A percentile compares a stretch with the other conserved stretches of the same genome.
phyloP scores from a whole-genome alignment of 257 asterid species.

The Solanum paucissectum region DNA sequence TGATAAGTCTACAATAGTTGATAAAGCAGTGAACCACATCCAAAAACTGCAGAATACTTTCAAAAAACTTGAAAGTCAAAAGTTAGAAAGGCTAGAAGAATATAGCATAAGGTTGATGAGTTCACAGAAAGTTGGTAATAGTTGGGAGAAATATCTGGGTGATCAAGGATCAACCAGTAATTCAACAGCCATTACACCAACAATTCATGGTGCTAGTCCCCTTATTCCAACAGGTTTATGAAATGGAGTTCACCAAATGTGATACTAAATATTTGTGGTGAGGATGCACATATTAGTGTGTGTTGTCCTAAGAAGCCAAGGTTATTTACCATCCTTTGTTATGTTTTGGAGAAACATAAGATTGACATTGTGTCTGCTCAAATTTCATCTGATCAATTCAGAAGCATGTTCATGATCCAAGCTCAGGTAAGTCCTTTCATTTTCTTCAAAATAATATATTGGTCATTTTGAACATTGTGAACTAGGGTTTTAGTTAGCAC shows the following conservation, averaged over 20 bases:
- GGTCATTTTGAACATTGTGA: neutral
- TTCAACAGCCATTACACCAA: neutral
- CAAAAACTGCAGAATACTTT: conserved; percentile 24
- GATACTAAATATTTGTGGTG: conserved; percentile 16
- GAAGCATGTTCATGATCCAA: conserved; percentile 24
- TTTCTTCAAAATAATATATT: neutral
- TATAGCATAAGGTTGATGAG: neutral
- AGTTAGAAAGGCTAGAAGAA: conserved; percentile 23
- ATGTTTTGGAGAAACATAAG: conserved; percentile 28
- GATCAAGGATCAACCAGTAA: conserved; percentile 29
- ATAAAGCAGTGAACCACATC: conserved; percentile 52
- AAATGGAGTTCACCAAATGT: conserved; percentile 27
- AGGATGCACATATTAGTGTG: conserved; percentile 18
- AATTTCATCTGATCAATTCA: conserved; percentile 15
- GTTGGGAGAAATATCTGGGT: conserved; percentile 35
- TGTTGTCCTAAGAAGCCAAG: conserved; percentile 20
- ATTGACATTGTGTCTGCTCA: conserved; percentile 23
- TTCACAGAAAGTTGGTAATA: conserved; percentile 6
- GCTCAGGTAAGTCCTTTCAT: conserved; percentile 2
- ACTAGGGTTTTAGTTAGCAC: neutral
- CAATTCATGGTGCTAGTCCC: neutral
- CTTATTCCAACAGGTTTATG: neutral
- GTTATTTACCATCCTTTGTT: conserved; percentile 8
- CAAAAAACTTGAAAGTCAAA: conserved; percentile 30
- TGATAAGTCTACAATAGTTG: conserved; percentile 73